Conservation (phyloP, 139 green algal genomes). For the Coelastrella sp. region DNA sequence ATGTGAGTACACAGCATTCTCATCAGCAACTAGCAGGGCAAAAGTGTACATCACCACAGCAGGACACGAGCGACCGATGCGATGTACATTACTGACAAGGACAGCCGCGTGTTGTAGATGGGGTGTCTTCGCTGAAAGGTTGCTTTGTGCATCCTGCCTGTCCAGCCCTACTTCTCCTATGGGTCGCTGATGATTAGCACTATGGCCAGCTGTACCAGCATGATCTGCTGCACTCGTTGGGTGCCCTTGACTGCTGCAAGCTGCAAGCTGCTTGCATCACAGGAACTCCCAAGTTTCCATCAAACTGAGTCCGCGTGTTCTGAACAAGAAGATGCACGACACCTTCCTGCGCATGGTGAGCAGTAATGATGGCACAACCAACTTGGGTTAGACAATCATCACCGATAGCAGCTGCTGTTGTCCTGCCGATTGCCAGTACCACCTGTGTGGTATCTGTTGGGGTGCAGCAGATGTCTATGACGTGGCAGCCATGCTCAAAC, state of each 20-base stretch:
- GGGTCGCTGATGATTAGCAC: neutral
- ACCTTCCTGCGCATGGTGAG: conserved; percentile 43
- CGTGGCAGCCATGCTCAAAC: no score
- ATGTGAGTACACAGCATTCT: conserved; percentile 8
- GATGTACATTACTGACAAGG: neutral
- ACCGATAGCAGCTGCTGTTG: neutral
- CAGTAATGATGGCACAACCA: neutral
- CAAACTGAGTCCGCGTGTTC: neutral
- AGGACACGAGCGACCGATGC: neutral
- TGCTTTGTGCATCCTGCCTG: no score
- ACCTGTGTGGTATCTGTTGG: neutral
- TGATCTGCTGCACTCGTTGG: neutral
- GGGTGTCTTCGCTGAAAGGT: no score
- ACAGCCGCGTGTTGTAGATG: no score
- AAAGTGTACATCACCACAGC: neutral
- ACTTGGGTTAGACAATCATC: neutral
- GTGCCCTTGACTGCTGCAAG: neutral
- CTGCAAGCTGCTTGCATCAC: neutral
- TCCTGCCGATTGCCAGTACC: neutral
- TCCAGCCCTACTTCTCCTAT: no score
- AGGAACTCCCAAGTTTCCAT: conserved; percentile 39
- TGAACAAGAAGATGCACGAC: conserved; percentile 38
- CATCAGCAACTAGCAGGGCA: neutral
- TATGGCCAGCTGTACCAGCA: neutral
- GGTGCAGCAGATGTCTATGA: no score